Conservation (phyloP, 192 early-diverging fungal species). For the Podila epigama region DNA sequence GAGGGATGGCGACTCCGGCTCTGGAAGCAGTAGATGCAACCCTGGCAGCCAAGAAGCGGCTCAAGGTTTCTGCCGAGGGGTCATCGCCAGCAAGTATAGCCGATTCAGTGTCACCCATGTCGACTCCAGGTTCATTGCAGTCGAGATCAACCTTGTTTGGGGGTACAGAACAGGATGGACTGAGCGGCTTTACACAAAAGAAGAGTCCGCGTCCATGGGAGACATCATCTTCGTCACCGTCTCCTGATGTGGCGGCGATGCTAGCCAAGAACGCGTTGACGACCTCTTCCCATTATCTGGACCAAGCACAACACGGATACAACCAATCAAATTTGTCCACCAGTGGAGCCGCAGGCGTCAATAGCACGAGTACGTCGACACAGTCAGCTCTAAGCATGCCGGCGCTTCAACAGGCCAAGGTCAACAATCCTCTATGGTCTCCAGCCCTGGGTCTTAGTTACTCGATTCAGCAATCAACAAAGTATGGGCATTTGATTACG, state of each 20-base stretch:
- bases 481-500: constrained; percentile 14
- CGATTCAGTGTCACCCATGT: too few species aligned
- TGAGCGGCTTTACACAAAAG: not conserved
- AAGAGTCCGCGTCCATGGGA: not conserved
- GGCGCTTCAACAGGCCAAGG: constrained; percentile 5
- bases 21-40: not conserved
- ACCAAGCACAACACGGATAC: constrained; percentile 17
- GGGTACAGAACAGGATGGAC: too few species aligned
- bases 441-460: constrained; percentile 22
- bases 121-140: too few species aligned
- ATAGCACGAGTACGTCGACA: too few species aligned
- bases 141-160: too few species aligned
- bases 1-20: not conserved
- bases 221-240: not conserved
- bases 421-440: constrained; percentile 44
- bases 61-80: not conserved
- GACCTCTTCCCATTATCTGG: constrained; percentile 9
- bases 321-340: not conserved
- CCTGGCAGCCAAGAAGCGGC: not conserved
- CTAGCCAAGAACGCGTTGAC: not conserved
- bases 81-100: too few species aligned
- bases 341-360: not conserved
- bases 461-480: constrained; percentile 15
- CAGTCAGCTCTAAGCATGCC: not conserved
- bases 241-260: not conserved